Base-by-base conservation (phyloP, 495 filamentous ascomycete species). In the Tuber umbilicatum region DNA sequence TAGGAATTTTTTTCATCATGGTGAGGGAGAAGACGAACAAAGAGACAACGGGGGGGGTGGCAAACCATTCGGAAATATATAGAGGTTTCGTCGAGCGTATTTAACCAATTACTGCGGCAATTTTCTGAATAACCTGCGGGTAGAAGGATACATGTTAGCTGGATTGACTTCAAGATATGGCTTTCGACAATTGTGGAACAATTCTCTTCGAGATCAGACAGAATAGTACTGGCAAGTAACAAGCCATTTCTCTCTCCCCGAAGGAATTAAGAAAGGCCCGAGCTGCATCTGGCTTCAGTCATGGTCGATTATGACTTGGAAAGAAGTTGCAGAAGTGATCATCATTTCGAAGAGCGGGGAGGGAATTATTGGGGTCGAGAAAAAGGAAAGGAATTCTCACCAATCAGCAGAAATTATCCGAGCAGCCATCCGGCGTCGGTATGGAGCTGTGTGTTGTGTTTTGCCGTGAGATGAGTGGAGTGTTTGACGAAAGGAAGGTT, bases 1-100 rank as follows among this genome's bases (percentile, higher is more conserved):
- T 84, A 83, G 83, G 84, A 82, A 82, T 82, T 76, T 45, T 55
- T 85, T 85, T 85, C 84, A 85, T 85, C 84, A 85, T 85, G 73
- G 64, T 69, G 16, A 60, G 45, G 75, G 21, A 19, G 19, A n/a
- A 40, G 21, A 40, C 47, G 14, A 41, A 41, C n/a, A 43, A 42
- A 60, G 3, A 50, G 9, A 19, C 64, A 69, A 50, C 23, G 23
- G 40, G 31, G 10, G 71, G 31, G 55, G 55, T 23, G 39, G 76
- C 76, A 74, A 73, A 79, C 77, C 77, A 78, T 74, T 72, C 42
- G 16, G 37, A 42, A 40, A n/a, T 35, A 55, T 23, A 9, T 78
- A 45, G 37, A 43, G 50, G 17, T 41, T n/a, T 40, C 35, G 38
- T 35, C 17, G 42, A 40, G 27, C 40, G 5, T 71, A 42, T 70